A percentile compares a stretch with the other conserved stretches of the same genome.
Conservation (phyloP, 352 stramenopile genomes). For the Pythium rhizo-oryzae region DNA sequence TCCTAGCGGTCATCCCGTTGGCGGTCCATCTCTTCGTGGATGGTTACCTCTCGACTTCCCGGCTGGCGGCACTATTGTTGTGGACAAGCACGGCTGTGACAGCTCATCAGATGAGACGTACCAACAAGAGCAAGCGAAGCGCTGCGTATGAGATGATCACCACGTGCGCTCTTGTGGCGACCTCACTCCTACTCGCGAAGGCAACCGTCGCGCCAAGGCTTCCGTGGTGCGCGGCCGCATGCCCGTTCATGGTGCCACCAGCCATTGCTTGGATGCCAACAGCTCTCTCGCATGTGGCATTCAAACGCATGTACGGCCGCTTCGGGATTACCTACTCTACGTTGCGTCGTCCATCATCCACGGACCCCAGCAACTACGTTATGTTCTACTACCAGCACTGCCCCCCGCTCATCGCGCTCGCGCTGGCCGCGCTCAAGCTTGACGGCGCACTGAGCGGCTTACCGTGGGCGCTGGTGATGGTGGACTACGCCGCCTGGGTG, state of each 20-base stretch:
- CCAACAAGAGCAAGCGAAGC: neutral
- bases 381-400: conserved; percentile 21
- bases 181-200: conserved; percentile 9
- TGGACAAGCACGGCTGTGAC: neutral
- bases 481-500: conserved; percentile 24
- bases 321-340: neutral
- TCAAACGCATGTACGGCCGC: neutral
- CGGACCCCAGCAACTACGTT: neutral
- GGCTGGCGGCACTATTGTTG: conserved; percentile 3
- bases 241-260: neutral
- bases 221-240: conserved; percentile 8
- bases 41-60: neutral
- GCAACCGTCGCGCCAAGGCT: neutral
- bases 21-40: conserved; percentile 13
- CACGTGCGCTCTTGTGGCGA: conserved; percentile 7
- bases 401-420: conserved; percentile 14
- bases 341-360: conserved; percentile 2
- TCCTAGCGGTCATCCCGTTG: conserved; percentile 3
- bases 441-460: conserved; percentile 2
- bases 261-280: neutral
- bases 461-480: conserved; percentile 7
- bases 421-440: conserved; percentile 17
- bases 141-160: neutral
- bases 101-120: neutral
- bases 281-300: neutral